Evolutionary conservation across 257 asterid genomes (phyloP), one percentile per base, ranked within the genome.

Genomic region (Primulina huaijiensis): DNA sequence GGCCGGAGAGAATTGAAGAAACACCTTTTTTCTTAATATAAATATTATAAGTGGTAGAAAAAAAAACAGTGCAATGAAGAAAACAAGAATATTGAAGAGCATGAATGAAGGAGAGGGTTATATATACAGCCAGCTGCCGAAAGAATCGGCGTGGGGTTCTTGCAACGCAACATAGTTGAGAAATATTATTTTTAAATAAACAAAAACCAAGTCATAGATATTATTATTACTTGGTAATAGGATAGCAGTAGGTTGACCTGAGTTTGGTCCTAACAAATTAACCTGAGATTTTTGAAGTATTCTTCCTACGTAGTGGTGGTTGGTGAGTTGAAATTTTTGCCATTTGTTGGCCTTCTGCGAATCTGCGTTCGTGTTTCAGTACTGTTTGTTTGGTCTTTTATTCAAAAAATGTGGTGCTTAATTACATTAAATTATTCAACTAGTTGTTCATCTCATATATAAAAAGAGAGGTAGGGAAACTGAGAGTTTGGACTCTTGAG

Each of bases 311-410:
- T 50, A 16, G 16, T 17, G 57, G 70, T 34, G 76, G 82, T 78
- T 78, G 82, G 79, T 78, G 79, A 78, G 74, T 76, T 65, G 82
- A 78, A 65, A 60, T 65, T 23, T 23, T 23, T 23, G 25, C 25
- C 25, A 23, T 23, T 23, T 60, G 68, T 37, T 52, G 74, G 71
- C 76, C 37, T 77, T 68, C 43, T 17, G 8, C 57, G 57, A 50
- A 50, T 16, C 57, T 50, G 8, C 57, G 20, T 43, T 43, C 14
- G n/a, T 14, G 55, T 43, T 43, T 14, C 55, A 12, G 6, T 43
- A 27, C 3, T 27, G n/a, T 43, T 14, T 43, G 55, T 43, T 43
- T 43, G 4, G 19, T 43, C 1, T 23, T 23, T 23, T 23, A 23
- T 23, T 23, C 1, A 17, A 43, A 43, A 43, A 43, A 11, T 43